Conservation (phyloP, 768 basidiomycete species). For the Suillus alpinus region DNA sequence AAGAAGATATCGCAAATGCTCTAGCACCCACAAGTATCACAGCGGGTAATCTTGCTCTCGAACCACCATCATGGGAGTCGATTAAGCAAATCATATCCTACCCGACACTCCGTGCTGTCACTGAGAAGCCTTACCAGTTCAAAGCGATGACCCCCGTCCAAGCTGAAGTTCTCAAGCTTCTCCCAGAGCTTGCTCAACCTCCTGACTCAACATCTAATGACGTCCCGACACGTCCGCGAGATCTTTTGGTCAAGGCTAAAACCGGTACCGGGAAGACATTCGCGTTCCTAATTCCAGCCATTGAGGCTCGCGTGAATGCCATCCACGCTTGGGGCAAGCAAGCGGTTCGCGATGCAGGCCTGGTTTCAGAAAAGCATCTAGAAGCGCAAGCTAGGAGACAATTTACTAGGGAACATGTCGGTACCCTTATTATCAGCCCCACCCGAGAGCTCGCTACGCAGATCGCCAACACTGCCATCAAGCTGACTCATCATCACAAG, state of each 20-base stretch:
- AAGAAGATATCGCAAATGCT: background rate
- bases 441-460: conserved; percentile 89
- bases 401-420: conserved; percentile 51
- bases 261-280: conserved; percentile 91
- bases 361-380: conserved; percentile 28
- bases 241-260: conserved; percentile 83
- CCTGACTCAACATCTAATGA: conserved; percentile 32
- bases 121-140: conserved; percentile 61
- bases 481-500: conserved; percentile 56
- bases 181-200: conserved; percentile 66
- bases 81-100: conserved; percentile 38
- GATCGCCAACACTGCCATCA: conserved; percentile 80
- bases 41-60: background rate
- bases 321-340: conserved; percentile 46
- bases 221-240: conserved; percentile 37
- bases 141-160: conserved; percentile 81
- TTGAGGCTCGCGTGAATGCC: conserved; percentile 68
- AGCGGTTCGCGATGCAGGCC: conserved; percentile 42
- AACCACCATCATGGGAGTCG: conserved; percentile 28
- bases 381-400: conserved; percentile 28
- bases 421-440: conserved; percentile 81
- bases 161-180: conserved; percentile 67
- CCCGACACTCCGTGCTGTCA: conserved; percentile 57
- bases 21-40: background rate
- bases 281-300: conserved; percentile 83